phyloP scores from a whole-genome alignment of 2,329 filamentous ascomycete genomes.

The Alternaria longipes region DNA sequence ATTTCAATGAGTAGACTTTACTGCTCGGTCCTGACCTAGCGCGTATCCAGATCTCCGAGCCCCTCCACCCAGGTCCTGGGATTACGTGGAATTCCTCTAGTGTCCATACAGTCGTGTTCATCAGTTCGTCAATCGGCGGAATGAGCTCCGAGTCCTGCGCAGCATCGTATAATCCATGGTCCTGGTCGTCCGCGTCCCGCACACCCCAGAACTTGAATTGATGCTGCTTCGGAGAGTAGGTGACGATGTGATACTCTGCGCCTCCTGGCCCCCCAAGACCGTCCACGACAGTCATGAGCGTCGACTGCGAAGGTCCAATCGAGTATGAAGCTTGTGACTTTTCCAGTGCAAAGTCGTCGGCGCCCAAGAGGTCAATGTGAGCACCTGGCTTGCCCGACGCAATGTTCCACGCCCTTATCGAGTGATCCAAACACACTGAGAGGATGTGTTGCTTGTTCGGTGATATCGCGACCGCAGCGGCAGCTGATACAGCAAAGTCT shows the following conservation, averaged over 20 bases:
- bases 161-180: constrained; percentile 73
- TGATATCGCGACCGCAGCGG: constrained; percentile 65
- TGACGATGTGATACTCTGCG: constrained; percentile 71
- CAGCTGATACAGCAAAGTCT: constrained; percentile 68
- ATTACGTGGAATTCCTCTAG: constrained; percentile 59
- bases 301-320: constrained; percentile 80
- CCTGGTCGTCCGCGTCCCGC: constrained; percentile 66
- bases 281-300: constrained; percentile 77
- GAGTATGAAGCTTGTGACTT: constrained; percentile 74
- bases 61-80: constrained; percentile 49
- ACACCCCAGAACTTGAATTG: constrained; percentile 95
- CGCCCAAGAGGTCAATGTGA: constrained; percentile 79
- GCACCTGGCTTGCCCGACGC: constrained; percentile 79
- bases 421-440: constrained; percentile 88
- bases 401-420: constrained; percentile 88
- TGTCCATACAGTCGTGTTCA: constrained; percentile 62
- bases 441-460: constrained; percentile 67
- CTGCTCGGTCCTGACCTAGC: constrained; percentile 65
- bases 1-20: constrained; percentile 75
- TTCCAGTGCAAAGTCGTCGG: constrained; percentile 65
- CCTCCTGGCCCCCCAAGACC: constrained; percentile 59
- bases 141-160: constrained; percentile 71
- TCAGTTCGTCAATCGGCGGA: constrained; percentile 65
- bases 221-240: constrained; percentile 87
- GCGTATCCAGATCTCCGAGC: constrained; percentile 58